phyloP scores from a whole-genome alignment of 2,329 filamentous ascomycete species.

The Epichloe festucae region DNA sequence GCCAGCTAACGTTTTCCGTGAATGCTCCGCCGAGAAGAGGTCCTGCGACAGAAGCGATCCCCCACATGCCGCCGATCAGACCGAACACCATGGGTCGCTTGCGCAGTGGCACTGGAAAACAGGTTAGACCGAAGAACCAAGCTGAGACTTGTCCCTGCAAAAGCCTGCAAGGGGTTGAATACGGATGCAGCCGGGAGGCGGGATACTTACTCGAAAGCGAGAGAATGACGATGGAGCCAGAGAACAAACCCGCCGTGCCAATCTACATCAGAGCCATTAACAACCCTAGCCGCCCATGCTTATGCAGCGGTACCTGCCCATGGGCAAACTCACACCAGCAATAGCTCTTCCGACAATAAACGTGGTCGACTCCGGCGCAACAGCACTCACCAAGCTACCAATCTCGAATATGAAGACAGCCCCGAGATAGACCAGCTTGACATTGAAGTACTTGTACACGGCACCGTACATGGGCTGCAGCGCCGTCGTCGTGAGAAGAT shows the following conservation, averaged over 20 bases:
- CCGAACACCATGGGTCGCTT: conserved; percentile 42
- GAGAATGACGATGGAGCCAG: conserved; percentile 35
- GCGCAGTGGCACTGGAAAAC: conserved; percentile 31
- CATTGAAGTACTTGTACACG: conserved; percentile 36
- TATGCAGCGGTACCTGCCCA: neutral
- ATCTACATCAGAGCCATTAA: conserved; percentile 16
- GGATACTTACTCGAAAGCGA: conserved; percentile 12
- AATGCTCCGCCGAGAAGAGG: conserved; percentile 38
- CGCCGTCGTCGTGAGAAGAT: conserved; percentile 35
- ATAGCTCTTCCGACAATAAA: conserved; percentile 41
- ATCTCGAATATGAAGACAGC: conserved; percentile 31
- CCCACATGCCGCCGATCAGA: conserved; percentile 40
- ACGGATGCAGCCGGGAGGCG: conserved; percentile 22
- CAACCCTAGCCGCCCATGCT: neutral
- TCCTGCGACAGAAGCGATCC: conserved; percentile 38
- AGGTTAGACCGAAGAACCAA: conserved; percentile 1
- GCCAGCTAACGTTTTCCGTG: conserved; percentile 35
- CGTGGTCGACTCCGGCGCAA: conserved; percentile 31
- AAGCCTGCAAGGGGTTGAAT: no score
- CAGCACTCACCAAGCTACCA: conserved; percentile 30
- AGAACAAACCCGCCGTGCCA: conserved; percentile 37
- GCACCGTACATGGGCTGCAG: conserved; percentile 37
- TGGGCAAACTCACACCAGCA: conserved; percentile 23
- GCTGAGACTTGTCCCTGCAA: no score
- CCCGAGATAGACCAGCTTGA: conserved; percentile 31